Evolutionary conservation across 371 early-diverging fungal species (phyloP).

Genomic region (Circinella umbellata): DNA sequence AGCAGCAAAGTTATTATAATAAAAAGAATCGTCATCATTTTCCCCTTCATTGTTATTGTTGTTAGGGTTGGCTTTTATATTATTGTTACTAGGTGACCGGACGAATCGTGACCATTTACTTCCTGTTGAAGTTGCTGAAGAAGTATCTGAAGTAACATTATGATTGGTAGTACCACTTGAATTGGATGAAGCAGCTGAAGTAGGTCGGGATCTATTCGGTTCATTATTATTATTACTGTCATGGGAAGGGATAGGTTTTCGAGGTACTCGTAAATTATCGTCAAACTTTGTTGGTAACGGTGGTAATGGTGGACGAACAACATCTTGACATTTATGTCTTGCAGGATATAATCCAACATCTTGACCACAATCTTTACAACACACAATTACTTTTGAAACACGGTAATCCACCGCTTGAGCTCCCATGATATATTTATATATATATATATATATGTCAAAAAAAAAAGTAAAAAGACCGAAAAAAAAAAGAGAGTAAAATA

Average conservation of each 20-base stretch:
- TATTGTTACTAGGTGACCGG: slow-evolving; percentile 16
- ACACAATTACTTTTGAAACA: slow-evolving; percentile 64
- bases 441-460: slow-evolving; percentile 4
- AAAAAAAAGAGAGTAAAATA: no score
- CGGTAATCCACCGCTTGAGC: slow-evolving; percentile 64
- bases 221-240: slow-evolving; percentile 19
- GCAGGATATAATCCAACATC: slow-evolving; percentile 76
- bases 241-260: slow-evolving; percentile 16
- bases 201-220: slow-evolving; percentile 11
- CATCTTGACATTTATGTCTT: slow-evolving; percentile 61
- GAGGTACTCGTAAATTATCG: slow-evolving; percentile 23
- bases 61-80: slow-evolving; percentile 2
- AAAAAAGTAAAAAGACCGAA: slow-evolving; percentile 12
- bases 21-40: slow-evolving; percentile 43
- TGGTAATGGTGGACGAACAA: slow-evolving; percentile 53
- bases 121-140: slow-evolving; percentile 19
- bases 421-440: slow-evolving; percentile 37
- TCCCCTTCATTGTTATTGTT: slow-evolving; percentile 3
- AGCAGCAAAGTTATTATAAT: slow-evolving; percentile 50
- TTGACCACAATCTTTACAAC: slow-evolving; percentile 72
- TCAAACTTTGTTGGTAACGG: slow-evolving; percentile 34
- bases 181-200: slow-evolving; percentile 22
- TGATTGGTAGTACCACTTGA: slow-evolving; percentile 14
- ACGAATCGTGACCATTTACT: slow-evolving; percentile 24
- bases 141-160: slow-evolving; percentile 16